Base-by-base conservation (phyloP, 305 asterid genomes). In the Lippia alba region DNA sequence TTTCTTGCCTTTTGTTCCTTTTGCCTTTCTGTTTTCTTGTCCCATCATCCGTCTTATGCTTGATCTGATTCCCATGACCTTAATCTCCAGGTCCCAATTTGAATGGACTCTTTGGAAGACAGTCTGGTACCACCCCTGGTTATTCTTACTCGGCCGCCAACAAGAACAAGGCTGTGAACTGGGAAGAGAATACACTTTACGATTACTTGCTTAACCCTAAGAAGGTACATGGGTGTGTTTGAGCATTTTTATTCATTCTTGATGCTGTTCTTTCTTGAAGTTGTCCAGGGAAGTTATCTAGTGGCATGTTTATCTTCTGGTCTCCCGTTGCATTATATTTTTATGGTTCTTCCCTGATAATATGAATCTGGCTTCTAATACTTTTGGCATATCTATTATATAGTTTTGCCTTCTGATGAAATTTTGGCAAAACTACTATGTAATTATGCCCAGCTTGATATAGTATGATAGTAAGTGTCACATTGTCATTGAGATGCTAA, bases 91-190 rank as follows among this genome's bases (percentile, higher is more conserved):
- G 82, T 56, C 82, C 82, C 56, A 78, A 78, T 39, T 62, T 78
- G 76, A 78, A 73, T 64, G 82, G 82, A 30, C 82, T 78, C 40
- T 78, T 78, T 18, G 86, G 79, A 32, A 69, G 82, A 56, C 84
- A 79, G 34, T 82, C 84, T 18, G 83, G 86, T 19, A 78, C 83
- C 7, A 78, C 86, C 64, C 64, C 86, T 64, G 86, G 86, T 50
- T 82, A 78, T 71, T 82, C 86, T 15, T 82, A 82, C 76, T 82
- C 86, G 0, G 82, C 83, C 36, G 86, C 86, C 19, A 82, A 79
- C 75, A 82, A 82, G 76, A 79, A 63, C 55, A 76, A 67, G 84
- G 82, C 84, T 56, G 86, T 82, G 17, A 64, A 0, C 18, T 82
- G 86, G 86, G 84, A 40, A 60, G 86, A 79, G 64, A 76, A 68